These are phyloP conservation scores for Talaromyces verruculosus DNA, from an alignment of 2,329 filamentous ascomycete genomes.

Conservation along the genomic window DNA sequence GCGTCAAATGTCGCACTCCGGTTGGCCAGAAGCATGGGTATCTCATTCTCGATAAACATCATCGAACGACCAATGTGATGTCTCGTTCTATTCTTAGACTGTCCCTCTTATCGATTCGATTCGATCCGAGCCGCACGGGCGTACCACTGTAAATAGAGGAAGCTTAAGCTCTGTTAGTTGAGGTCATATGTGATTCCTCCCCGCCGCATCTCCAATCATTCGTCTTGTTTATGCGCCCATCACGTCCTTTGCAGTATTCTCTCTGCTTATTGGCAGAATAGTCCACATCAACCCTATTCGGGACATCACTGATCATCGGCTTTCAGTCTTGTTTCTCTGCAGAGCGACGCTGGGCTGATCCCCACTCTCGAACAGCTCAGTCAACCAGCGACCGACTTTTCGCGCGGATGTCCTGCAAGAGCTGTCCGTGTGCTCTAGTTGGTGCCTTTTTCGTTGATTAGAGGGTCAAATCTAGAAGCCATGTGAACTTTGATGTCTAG, in stretches of 20 bases:
- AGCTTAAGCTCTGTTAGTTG: not conserved
- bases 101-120: not conserved
- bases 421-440: constrained; percentile 6
- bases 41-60: not conserved
- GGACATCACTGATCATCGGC: not conserved
- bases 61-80: not conserved
- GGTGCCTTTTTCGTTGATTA: not conserved
- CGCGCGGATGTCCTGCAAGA: constrained; percentile 17
- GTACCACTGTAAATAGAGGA: not conserved
- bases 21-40: constrained; percentile 13
- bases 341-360: constrained; percentile 14
- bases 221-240: constrained; percentile 13
- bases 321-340: constrained; percentile 13
- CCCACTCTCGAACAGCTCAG: not conserved
- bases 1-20: constrained; percentile 12
- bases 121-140: constrained; percentile 14
- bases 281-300: not conserved
- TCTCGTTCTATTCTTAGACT: constrained; percentile 18
- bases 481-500: not conserved
- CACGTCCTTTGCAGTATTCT: not conserved
- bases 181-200: constrained; percentile 4
- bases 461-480: constrained; percentile 12
- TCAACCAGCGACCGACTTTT: constrained; percentile 21
- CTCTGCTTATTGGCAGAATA: constrained; percentile 4
- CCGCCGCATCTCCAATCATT: constrained; percentile 17